Evolutionary conservation across 208 protist species (phyloP), one percentile per base, ranked within the genome.

Genomic region (Acanthamoeba rhysodes): DNA sequence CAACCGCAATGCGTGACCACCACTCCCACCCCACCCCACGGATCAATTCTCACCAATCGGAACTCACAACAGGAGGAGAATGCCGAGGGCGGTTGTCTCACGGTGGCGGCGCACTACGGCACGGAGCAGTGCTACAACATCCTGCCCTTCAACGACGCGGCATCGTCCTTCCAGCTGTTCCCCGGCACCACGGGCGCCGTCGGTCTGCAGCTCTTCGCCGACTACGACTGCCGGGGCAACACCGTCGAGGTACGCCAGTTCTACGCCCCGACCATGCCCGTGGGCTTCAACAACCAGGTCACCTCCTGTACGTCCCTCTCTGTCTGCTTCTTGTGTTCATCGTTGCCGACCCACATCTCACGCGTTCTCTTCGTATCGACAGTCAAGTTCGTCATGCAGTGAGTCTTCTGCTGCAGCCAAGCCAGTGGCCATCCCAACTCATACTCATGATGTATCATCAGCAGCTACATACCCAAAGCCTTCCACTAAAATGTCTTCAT

Each of bases 81-180:
- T 1, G 74, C n/a, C 45, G 2, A 84, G 74, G 74, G 74, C 18
- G 74, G 29, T 27, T 84, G 74, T 27, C 34, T 45, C 4, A 84
- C 74, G 2, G 32, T 84, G 22, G 74, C 74, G 3, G 74, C 74
- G 2, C 82, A 29, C 29, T 20, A 57, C 18, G 32, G 74, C 29
- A 14, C 32, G 32, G 32, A 84, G 20, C 45, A 20, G 18, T 90
- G 82, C 57, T 90, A 90, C 82, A 90, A 90, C 41, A 27, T 90
- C 4, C 29, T 90, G 53, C 24, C 24, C 82, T 29, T 90, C 82
- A 90, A 90, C 16, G 82, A 90, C 57, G 16, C 18, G 0, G 41
- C 57, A 0, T 90, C 82, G 4, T 90, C 82, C 57, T 90, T 37
- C 82, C 82, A 90, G 82, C 41, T 90, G 22, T 90, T 90, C n/a